Conservation (phyloP, 306 rosid genomes). For the Castanea mollissima region DNA sequence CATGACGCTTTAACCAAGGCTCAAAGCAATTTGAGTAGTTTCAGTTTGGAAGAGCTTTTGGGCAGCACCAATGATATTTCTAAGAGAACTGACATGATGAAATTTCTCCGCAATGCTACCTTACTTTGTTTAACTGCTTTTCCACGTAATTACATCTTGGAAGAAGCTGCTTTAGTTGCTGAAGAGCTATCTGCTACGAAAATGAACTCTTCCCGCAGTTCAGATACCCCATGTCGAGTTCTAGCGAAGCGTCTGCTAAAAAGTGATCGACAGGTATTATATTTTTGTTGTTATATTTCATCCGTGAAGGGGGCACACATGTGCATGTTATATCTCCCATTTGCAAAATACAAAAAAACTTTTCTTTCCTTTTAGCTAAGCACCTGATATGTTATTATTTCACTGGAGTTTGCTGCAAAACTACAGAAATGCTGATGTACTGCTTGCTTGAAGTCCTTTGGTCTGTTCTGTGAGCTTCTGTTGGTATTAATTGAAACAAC, state of each 20-base stretch:
- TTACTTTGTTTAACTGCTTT: constrained; percentile 75
- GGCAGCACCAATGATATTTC: constrained; percentile 33
- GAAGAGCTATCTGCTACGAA: constrained; percentile 70
- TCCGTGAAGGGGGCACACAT: background rate
- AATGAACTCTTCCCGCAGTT: constrained; percentile 45
- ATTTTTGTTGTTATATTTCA: constrained; percentile 3
- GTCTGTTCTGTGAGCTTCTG: background rate
- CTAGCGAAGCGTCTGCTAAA: constrained; percentile 81
- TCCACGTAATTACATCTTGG: constrained; percentile 75
- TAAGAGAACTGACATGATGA: constrained; percentile 62
- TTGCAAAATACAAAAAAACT: background rate
- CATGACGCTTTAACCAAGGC: constrained; percentile 43
- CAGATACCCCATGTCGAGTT: constrained; percentile 77
- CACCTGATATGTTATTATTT: background rate
- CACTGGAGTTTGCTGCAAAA: background rate
- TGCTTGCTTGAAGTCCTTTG: background rate
- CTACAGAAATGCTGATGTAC: background rate
- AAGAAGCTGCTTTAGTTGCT: constrained; percentile 81
- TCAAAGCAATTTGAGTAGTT: constrained; percentile 36
- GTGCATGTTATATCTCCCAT: background rate
- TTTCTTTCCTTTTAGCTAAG: background rate
- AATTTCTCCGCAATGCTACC: constrained; percentile 68
- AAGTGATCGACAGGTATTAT: constrained; percentile 78
- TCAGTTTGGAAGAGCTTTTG: constrained; percentile 61
- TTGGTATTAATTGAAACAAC: background rate